Conservation (phyloP, 805 yeast species). For the Monosporozyma aquatica region DNA sequence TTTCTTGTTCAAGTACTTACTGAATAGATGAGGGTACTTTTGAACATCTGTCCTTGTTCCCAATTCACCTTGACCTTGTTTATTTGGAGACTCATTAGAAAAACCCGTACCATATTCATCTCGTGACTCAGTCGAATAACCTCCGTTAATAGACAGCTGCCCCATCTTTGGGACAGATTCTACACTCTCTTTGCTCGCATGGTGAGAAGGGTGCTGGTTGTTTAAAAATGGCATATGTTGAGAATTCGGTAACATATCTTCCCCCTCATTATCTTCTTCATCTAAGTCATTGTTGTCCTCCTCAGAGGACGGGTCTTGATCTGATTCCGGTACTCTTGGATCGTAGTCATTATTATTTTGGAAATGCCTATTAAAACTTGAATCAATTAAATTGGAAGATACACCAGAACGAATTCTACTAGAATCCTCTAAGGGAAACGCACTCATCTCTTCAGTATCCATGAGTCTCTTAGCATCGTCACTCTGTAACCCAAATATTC, state of each 20-base stretch:
- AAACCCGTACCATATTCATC: constrained; percentile 16
- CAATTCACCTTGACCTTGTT: neutral
- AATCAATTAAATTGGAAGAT: neutral
- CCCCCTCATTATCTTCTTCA: too few species aligned
- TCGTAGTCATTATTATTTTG: constrained; percentile 12
- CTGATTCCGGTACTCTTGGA: constrained; percentile 27
- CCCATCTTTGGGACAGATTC: constrained; percentile 24
- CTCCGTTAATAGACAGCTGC: constrained; percentile 29
- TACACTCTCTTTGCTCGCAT: neutral
- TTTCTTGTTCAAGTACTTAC: neutral
- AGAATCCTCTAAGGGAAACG: constrained; percentile 10
- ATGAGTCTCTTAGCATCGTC: constrained; percentile 23
- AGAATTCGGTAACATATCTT: too few species aligned
- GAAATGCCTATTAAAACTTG: neutral
- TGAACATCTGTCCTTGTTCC: constrained; percentile 5
- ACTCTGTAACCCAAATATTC: constrained; percentile 28
- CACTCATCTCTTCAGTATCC: constrained; percentile 23
- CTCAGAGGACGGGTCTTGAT: constrained; percentile 25
- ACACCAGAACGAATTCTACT: neutral
- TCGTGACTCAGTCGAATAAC: constrained; percentile 12
- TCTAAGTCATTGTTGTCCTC: constrained; percentile 15
- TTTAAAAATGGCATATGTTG: too few species aligned
- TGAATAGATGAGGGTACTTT: neutral
- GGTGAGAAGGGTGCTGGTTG: neutral
- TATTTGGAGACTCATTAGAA: neutral